Percentiles rank a stretch among this genome's conserved stretches.
These are phyloP conservation scores for Saprolegnia diclina DNA, from an alignment of 352 stramenopile species.

Conservation along the genomic window DNA sequence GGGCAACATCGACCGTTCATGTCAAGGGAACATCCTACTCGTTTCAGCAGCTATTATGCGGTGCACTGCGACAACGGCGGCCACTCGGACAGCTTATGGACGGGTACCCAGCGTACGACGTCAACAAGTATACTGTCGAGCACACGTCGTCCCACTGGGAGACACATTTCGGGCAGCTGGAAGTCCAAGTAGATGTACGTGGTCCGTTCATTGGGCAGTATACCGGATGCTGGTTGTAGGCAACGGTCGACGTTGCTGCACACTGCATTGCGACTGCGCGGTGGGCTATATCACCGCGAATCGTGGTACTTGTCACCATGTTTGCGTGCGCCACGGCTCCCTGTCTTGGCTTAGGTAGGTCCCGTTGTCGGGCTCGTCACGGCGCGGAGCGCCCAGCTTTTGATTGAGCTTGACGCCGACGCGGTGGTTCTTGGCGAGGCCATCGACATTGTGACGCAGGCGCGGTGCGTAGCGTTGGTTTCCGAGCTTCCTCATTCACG, in stretches of 20 bases:
- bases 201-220: no score
- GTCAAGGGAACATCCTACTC: conserved; percentile 38
- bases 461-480: neutral
- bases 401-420: conserved; percentile 43
- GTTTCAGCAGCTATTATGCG: conserved; percentile 41
- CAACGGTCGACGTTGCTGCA: neutral
- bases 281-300: neutral
- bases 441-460: conserved; percentile 35
- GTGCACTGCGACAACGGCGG: conserved; percentile 27
- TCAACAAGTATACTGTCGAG: neutral
- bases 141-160: neutral
- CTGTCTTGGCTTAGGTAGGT: conserved; percentile 30
- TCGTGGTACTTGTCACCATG: neutral
- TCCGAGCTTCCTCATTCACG: no score
- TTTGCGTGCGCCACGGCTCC: neutral
- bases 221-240: no score
- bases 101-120: neutral
- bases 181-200: no score
- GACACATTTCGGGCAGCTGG: neutral
- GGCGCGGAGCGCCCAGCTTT: conserved; percentile 30
- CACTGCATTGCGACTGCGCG: neutral
- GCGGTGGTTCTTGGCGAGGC: conserved; percentile 35
- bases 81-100: neutral
- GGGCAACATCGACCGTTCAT: conserved; percentile 21
- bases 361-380: conserved; percentile 43